A percentile compares a stretch with the other conserved stretches of the same genome.
phyloP scores from a whole-genome alignment of 768 basidiomycete genomes.

The Tulasnella sp. region DNA sequence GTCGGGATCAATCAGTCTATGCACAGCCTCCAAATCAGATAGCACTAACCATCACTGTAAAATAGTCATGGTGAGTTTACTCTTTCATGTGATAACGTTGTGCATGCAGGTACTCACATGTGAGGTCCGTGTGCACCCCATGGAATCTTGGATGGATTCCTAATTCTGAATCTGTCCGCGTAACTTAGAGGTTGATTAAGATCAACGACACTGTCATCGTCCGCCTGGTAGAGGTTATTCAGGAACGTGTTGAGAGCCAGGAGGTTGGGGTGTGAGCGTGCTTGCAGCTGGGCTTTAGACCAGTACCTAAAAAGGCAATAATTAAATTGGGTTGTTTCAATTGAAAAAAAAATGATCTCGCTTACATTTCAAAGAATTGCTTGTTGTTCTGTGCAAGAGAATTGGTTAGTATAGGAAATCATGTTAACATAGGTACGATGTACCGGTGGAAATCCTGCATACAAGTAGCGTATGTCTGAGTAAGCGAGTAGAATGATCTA shows the following conservation, averaged over 20 bases:
- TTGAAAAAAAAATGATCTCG: conserved; percentile 26
- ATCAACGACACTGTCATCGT: conserved; percentile 40
- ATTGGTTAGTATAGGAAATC: background rate
- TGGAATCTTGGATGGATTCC: conserved; percentile 42
- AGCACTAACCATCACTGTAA: too few species aligned
- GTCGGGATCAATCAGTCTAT: conserved; percentile 14
- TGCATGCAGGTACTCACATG: conserved; percentile 20
- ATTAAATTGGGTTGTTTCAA: conserved; percentile 4
- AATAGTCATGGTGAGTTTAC: too few species aligned
- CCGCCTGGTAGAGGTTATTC: conserved; percentile 48
- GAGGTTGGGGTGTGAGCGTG: conserved; percentile 53
- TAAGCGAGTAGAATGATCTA: background rate
- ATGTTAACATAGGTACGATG: background rate
- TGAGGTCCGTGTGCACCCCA: conserved; percentile 47
- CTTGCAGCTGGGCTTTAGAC: conserved; percentile 48
- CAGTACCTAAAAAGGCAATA: conserved; percentile 23
- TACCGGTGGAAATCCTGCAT: background rate
- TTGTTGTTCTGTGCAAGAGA: conserved; percentile 31
- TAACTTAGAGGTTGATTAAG: conserved; percentile 51
- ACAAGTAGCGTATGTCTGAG: conserved; percentile 36
- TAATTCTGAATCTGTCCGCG: conserved; percentile 61
- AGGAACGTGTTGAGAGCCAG: conserved; percentile 45
- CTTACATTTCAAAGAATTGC: conserved; percentile 63
- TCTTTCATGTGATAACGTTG: background rate
- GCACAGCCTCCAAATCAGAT: background rate